A percentile compares a stretch with the other conserved stretches of the same genome.
Evolutionary conservation across 768 basidiomycete species (phyloP).

Genomic region (Neoboletus magnificus): DNA sequence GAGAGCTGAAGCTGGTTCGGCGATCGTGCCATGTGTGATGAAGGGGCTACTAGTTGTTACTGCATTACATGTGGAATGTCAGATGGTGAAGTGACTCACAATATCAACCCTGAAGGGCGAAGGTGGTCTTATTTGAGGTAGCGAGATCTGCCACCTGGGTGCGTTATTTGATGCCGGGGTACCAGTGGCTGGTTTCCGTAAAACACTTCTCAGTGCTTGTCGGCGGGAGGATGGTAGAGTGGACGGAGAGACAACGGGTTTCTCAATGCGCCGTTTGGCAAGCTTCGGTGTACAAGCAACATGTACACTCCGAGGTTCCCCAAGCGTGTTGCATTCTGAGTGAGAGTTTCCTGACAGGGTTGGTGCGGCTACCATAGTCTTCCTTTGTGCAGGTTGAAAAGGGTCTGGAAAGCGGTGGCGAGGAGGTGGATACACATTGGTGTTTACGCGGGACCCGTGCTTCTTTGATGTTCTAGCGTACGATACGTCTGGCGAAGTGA

Average conservation of each 20-base stretch:
- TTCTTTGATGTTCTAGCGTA: neutral
- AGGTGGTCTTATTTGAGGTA: conserved; percentile 23
- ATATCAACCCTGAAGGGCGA: conserved; percentile 28
- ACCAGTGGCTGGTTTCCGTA: conserved; percentile 5
- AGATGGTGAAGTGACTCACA: conserved; percentile 13
- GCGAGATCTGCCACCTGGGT: neutral
- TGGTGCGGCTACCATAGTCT: neutral
- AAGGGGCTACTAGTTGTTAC: conserved; percentile 25
- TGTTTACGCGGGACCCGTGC: conserved; percentile 1
- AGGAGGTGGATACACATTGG: neutral
- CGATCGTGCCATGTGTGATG: conserved; percentile 31
- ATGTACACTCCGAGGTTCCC: neutral
- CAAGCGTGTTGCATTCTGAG: neutral
- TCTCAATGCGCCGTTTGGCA: conserved; percentile 2
- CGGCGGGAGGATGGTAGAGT: neutral
- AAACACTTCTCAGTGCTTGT: neutral
- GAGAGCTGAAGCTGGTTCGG: conserved; percentile 15
- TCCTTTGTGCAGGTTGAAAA: neutral
- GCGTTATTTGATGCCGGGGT: neutral
- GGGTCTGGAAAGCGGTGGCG: neutral
- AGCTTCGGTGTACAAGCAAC: conserved; percentile 2
- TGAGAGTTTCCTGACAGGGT: neutral
- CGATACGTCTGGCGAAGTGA: neutral
- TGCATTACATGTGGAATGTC: neutral
- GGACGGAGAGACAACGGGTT: neutral